Percentiles rank a stretch among this genome's conserved stretches.
These are phyloP conservation scores for Penicillium paneum DNA, from an alignment of 2,329 filamentous ascomycete genomes.

Conservation along the genomic window DNA sequence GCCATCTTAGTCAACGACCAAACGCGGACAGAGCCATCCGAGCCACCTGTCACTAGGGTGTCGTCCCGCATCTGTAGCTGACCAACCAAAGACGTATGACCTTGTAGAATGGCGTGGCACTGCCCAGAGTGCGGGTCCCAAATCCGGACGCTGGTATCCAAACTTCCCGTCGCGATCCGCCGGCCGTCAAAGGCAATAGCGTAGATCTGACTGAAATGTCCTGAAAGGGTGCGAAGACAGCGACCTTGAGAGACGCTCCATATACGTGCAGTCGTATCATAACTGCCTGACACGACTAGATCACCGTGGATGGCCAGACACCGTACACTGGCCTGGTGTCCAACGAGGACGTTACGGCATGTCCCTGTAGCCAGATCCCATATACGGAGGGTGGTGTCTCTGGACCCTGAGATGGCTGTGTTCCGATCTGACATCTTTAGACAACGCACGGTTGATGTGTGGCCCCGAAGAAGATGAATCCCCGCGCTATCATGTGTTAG, in stretches of 20 bases:
- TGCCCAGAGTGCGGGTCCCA: conserved; percentile 89
- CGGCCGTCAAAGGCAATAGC: conserved; percentile 96
- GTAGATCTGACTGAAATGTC: conserved; percentile 98
- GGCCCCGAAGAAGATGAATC: conserved; percentile 80
- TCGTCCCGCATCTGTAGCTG: conserved; percentile 94
- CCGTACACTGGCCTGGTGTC: conserved; percentile 91
- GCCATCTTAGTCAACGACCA: conserved; percentile 91
- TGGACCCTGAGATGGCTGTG: conserved; percentile 92
- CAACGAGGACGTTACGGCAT: conserved; percentile 87
- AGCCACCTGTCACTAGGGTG: conserved; percentile 91
- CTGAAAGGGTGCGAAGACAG: conserved; percentile 82
- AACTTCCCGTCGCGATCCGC: conserved; percentile 87
- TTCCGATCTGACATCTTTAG: conserved; percentile 95
- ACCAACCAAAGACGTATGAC: conserved; percentile 93
- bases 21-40: conserved; percentile 90
- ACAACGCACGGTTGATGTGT: conserved; percentile 94
- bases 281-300: conserved; percentile 95
- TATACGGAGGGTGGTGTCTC: conserved; percentile 89
- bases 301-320: conserved; percentile 96
- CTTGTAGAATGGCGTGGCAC: conserved; percentile 88
- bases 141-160: conserved; percentile 94
- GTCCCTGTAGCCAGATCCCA: conserved; percentile 90
- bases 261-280: conserved; percentile 93
- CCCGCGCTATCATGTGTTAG: conserved; percentile 55
- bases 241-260: conserved; percentile 97